Base-by-base conservation (phyloP, 306 rosid genomes). In the Ormosia emarginata region DNA sequence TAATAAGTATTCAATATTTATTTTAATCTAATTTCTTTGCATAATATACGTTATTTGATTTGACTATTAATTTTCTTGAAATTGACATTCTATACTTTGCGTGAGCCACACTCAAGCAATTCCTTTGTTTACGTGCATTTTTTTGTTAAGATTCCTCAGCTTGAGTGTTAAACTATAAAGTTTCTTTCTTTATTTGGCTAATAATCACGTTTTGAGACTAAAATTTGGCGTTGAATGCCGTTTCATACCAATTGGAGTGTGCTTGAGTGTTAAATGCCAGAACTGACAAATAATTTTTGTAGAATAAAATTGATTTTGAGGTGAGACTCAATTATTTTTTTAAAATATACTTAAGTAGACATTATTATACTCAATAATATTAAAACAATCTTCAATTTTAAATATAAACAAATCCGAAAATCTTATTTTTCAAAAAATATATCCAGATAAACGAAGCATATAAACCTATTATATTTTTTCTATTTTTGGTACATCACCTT, bases 81-180 rank as follows among this genome's bases (percentile, higher is more conserved):
- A 64, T 67, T 62, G 56, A 4, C 73, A 67, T 64, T 81, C 4
- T 71, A 29, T n/a, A 56, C 81, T 81, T 80, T 75, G 74, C 74
- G 66, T 77, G 61, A 70, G 46, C 52, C 49, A 3, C 11, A 52
- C 72, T 14, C n/a, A 0, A 2, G 62, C 79, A 47, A 33, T 62
- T 11, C 32, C 2, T 81, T 59, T 59, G 36, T 37, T 17, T 8
- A 24, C 6, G 36, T 5, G 36, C 24, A 24, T 24, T 24, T 24
- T 24, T 24, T 24, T 24, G 1, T 55, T 6, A 2, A n/a, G 61
- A 13, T 52, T 52, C 24, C 18, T 24, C 24, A 24, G 24, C 24
- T 24, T 1, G 57, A 52, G 57, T n/a, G 2, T 1, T 50, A 1
- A 52, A n/a, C 18, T 52, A 14, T 52, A 24, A 24, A 24, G 24